Evolutionary conservation across 1,139 yeast genomes (phyloP).

Genomic region (Lodderomyces pseudojiufengensis): DNA sequence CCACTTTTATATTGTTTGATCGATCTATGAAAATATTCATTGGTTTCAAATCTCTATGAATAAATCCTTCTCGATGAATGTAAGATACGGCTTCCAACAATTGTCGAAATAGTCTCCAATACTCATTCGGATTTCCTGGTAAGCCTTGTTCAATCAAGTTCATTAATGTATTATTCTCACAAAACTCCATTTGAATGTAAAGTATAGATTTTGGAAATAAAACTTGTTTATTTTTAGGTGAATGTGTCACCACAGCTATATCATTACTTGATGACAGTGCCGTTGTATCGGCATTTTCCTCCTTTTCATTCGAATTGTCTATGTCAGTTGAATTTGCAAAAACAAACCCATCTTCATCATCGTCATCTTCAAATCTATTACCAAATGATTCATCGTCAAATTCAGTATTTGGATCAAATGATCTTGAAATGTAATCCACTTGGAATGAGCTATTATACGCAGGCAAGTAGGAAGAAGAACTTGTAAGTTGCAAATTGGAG

Average conservation of each 20-base stretch:
- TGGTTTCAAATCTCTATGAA: slow-evolving; percentile 94
- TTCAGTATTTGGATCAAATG: slow-evolving; percentile 57
- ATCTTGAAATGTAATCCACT: slow-evolving; percentile 65
- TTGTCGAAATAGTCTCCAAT: slow-evolving; percentile 88
- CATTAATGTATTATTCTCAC: slow-evolving; percentile 86
- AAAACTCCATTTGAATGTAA: slow-evolving; percentile 95
- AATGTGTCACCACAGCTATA: slow-evolving; percentile 11
- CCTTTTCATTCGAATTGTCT: slow-evolving; percentile 7
- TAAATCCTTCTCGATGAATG: slow-evolving; percentile 90
- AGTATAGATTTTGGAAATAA: slow-evolving; percentile 46
- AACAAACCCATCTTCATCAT: slow-evolving; percentile 25
- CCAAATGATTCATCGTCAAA: slow-evolving; percentile 44
- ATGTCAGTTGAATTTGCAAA: slow-evolving; percentile 23
- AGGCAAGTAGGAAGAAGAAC: slow-evolving; percentile 29
- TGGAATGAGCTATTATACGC: slow-evolving; percentile 39
- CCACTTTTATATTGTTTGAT: slow-evolving; percentile 83
- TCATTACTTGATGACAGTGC: too few relatives aligned
- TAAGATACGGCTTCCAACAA: slow-evolving; percentile 86
- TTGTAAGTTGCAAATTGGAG: slow-evolving; percentile 10
- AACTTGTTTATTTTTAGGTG: slow-evolving; percentile 1
- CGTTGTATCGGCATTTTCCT: background rate
- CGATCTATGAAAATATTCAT: slow-evolving; percentile 93
- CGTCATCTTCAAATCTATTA: slow-evolving; percentile 20
- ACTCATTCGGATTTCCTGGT: slow-evolving; percentile 69
- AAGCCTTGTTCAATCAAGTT: slow-evolving; percentile 81